phyloP scores from a whole-genome alignment of 2,329 filamentous ascomycete species.

The Xenosphaeropsis pyriputrescens region DNA sequence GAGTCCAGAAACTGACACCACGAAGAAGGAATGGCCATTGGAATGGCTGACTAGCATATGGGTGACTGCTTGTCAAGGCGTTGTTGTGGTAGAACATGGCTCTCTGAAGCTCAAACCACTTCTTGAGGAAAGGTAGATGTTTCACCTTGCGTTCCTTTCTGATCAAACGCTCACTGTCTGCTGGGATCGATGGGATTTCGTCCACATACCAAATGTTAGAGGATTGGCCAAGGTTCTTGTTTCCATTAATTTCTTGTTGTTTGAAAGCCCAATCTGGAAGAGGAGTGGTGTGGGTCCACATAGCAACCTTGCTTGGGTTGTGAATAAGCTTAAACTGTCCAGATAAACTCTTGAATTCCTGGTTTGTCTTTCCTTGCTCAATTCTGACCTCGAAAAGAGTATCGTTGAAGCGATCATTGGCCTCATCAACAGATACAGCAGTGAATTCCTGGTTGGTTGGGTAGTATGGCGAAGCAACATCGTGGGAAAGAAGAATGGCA shows the following conservation, averaged over 20 bases:
- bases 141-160: constrained; percentile 72
- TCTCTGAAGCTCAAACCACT: constrained; percentile 92
- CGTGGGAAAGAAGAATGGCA: constrained; percentile 77
- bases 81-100: constrained; percentile 99
- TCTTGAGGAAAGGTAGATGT: constrained; percentile 72
- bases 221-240: constrained; percentile 81
- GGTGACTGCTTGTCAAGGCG: constrained; percentile 90
- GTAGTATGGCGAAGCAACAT: constrained; percentile 90
- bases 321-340: constrained; percentile 95
- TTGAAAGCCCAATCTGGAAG: constrained; percentile 97
- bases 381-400: constrained; percentile 88
- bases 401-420: constrained; percentile 64
- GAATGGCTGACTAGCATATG: constrained; percentile 87
- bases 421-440: constrained; percentile 58
- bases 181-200: constrained; percentile 67
- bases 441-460: constrained; percentile 99
- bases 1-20: constrained; percentile 98
- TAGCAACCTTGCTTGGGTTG: constrained; percentile 86
- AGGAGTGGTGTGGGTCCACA: constrained; percentile 95
- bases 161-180: constrained; percentile 53
- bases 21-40: constrained; percentile 96
- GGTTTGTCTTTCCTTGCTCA: constrained; percentile 65
- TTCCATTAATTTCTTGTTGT: constrained; percentile 98
- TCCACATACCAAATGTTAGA: constrained; percentile 95
- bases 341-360: constrained; percentile 81